Evolutionary conservation across 306 rosid genomes (phyloP), one percentile per base, ranked within the genome.

Genomic region (Morella rubra): DNA sequence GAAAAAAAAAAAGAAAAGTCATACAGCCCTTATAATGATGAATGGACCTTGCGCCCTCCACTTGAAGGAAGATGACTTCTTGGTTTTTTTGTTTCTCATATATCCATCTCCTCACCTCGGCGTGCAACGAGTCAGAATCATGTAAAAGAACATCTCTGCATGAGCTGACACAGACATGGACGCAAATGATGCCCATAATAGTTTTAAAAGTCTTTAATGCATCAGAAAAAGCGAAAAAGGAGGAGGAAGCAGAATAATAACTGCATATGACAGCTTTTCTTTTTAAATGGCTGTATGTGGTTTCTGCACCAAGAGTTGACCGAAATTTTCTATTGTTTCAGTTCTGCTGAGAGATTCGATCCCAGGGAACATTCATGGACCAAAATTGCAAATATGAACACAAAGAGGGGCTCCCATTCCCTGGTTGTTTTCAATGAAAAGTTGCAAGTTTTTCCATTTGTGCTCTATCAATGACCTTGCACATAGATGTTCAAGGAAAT

Each of bases 301-400:
- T 44, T 24, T 47, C 59, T 80, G 51, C 14, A 53, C 27, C 51
- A 42, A 37, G 55, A 41, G 58, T 46, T 72, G 46, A 60, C 8
- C 58, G 55, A n/a, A 55, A 40, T 44, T 68, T 71, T 68, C 42
- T 76, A 41, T 16, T 24, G 83, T 65, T 79, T 81, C 90, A 88
- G 96, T 40, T 84, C 96, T 52, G 91, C 88, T 20, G 97, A 93
- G 82, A 89, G 88, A 83, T 93, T 93, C 76, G 98, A 93, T 81
- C 90, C 91, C 44, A 86, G 97, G 80, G 97, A 91, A 74, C 96
- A 89, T 80, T 81, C 90, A 62, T 89, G 98, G 97, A 83, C 76
- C 24, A 89, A 72, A 85, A 81, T 81, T 55, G 75, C 89, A 7
- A 50, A 47, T 79, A 88, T 91, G 97, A 81, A 81, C 27, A 69